Base-by-base conservation (phyloP, 441 rosid genomes). In the Pelargonium australe region DNA sequence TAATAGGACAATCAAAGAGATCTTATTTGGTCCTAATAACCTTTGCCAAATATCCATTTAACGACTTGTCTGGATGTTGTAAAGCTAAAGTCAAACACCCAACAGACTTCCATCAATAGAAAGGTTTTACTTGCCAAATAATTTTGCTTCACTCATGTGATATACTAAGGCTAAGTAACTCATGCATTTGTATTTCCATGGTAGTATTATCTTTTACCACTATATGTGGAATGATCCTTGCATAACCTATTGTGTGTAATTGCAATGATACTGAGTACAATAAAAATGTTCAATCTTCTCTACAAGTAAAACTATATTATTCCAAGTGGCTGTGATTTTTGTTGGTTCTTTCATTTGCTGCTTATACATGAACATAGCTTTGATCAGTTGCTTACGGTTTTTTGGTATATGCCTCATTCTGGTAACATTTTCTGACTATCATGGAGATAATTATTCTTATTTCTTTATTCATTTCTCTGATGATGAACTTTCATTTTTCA, bases 401-500 rank as follows among this genome's bases (percentile, higher is more conserved):
- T 31, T 3, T 31, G 37, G 37, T 31, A 31, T 25, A 14, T 16
- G 49, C 37, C 40, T 70, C 40, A 51, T 53, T 17, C 19, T n/a
- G 14, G 60, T 53, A 51, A 65, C 14, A 19, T 53, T 40, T 20
- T 20, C 11, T 44, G 49, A 20, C 31, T 4, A 37, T 28, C 8
- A 44, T 43, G 11, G 4, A 31, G 1, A 63, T 23, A 0, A 28
- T 44, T 3, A 16, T 43, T 73, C 9, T 66, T 23, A 40, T 57
- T 69, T 64, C 49, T 20, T 45, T 60, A 16, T 20, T 31, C 37
- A 31, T 31, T 3, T 16, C 3, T 31, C 2, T 12, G 16, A 45
- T 3, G 49, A 65, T 63, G 14, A 63, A 25, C 19, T 66, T 19
- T 43, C 63, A 0, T 69, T 53, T 72, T 31, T 31, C 37, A 31